Evolutionary conservation across 2,329 filamentous ascomycete species (phyloP).

Genomic region (Cladosporium oxysporum): DNA sequence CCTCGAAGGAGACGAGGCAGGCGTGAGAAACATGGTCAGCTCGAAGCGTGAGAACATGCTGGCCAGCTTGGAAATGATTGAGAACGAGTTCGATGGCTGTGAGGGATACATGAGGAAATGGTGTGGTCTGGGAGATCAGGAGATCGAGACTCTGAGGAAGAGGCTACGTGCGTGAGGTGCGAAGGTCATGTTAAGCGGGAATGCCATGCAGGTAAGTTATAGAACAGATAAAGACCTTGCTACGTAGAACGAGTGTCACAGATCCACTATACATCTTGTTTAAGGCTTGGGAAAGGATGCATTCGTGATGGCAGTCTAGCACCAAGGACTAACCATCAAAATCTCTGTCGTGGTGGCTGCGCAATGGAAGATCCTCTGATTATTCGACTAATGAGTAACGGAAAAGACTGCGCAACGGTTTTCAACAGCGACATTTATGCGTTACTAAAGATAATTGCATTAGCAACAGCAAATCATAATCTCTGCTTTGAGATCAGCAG

Average conservation of each 20-base stretch:
- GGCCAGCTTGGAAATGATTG: conserved; percentile 55
- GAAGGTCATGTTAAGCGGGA: background rate
- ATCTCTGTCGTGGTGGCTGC: background rate
- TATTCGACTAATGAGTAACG: too few relatives aligned
- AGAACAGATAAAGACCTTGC: background rate
- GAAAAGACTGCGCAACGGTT: too few relatives aligned
- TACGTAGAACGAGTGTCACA: background rate
- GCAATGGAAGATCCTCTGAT: background rate
- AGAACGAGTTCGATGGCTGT: conserved; percentile 61
- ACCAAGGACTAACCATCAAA: background rate
- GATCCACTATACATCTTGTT: background rate
- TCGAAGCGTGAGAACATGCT: conserved; percentile 54
- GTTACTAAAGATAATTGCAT: too few relatives aligned
- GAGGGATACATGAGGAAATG: conserved; percentile 63
- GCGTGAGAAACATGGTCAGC: conserved; percentile 48
- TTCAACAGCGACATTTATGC: too few relatives aligned
- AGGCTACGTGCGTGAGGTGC: conserved; percentile 43
- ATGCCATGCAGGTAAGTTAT: background rate
- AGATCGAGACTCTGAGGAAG: conserved; percentile 55
- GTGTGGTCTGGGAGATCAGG: conserved; percentile 59
- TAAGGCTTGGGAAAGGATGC: background rate
- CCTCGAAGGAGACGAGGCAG: conserved; percentile 49
- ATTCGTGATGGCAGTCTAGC: background rate
- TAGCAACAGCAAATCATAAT: background rate
- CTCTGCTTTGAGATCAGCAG: background rate